phyloP scores from a whole-genome alignment of 2,329 filamentous ascomycete species.

The Diaporthe vaccinii region DNA sequence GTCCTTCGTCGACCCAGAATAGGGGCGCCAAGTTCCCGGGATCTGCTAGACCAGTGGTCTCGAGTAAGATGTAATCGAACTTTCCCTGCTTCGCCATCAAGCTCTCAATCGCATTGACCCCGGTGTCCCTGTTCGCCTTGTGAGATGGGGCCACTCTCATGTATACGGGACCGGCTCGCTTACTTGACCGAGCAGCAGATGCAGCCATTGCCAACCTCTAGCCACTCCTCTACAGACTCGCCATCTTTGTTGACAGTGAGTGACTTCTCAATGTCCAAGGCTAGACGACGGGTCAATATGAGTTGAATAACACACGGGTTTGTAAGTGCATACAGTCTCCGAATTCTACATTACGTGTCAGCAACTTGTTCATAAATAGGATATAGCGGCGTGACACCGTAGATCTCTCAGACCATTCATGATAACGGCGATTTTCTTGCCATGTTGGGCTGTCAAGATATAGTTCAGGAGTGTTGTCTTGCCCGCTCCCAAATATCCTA shows the following conservation, averaged over 20 bases:
- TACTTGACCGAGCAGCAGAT: conserved; percentile 98
- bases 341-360: conserved; percentile 69
- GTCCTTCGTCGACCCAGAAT: conserved; percentile 97
- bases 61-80: conserved; percentile 97
- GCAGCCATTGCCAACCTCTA: conserved; percentile 96
- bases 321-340: conserved; percentile 76
- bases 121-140: conserved; percentile 75
- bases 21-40: conserved; percentile 95
- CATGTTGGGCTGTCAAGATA: conserved; percentile 93
- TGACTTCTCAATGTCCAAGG: conserved; percentile 95
- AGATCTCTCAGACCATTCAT: conserved; percentile 76
- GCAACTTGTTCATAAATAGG: conserved; percentile 38
- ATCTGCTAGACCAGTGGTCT: conserved; percentile 95
- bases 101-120: conserved; percentile 94
- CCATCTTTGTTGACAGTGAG: conserved; percentile 89
- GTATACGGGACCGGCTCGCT: conserved; percentile 35
- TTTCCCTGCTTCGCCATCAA: conserved; percentile 93
- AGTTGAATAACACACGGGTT: conserved; percentile 38
- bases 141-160: not conserved
- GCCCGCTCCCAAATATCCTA: conserved; percentile 93
- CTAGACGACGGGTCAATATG: conserved; percentile 56
- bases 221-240: conserved; percentile 90
- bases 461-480: conserved; percentile 98
- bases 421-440: conserved; percentile 98
- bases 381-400: not conserved